Base-by-base conservation (phyloP, 768 basidiomycete species). In the Psilocybe cyanescens region DNA sequence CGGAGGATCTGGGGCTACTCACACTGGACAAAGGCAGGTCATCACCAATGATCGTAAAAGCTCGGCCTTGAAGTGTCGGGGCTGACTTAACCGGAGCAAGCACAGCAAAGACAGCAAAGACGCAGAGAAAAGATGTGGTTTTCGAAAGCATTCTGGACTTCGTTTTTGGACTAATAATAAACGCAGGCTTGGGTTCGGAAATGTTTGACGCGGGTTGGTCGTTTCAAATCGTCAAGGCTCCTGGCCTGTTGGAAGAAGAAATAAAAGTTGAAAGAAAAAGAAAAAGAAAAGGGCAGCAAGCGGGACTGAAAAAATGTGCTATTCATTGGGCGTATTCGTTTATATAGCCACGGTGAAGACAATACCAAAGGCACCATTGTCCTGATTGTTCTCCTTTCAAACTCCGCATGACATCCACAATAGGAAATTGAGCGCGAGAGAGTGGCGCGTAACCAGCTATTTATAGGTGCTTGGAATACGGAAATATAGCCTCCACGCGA, bases 51-150 rank as follows among this genome's bases (percentile, higher is more conserved):
- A 11, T 46, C 9, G 19, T 37, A 37, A 16, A 49, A 14, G 44
- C 41, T 44, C 60, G 33, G 17, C 17, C 19, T 29, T 61, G 55
- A 46, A 47, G 45, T 62, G 57, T 70, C 70, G 79, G 79, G 0
- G 77, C 79, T 52, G 72, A 69, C 63, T 68, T 71, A 62, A 76
- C 75, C 19, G 74, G 72, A 50, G 73, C 61, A 55, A 76, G 61
- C 8, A 64, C 55, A 55, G 72, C 69, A 29, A 72, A 33, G 14
- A 66, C 44, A 11, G 69, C 63, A 24, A 74, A 56, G 44, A 73
- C 48, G 31, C 67, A 41, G 37, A 70, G 39, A 30, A 61, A 35
- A 55, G 58, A 59, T 55, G 30, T 59, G 30, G 58, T 55, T 57
- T 63, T 61, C 55, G 59, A 61, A 58, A 60, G 67, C 66, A 71